Base-by-base conservation (phyloP, 768 basidiomycete species). In the Leccinum barrowsii region DNA sequence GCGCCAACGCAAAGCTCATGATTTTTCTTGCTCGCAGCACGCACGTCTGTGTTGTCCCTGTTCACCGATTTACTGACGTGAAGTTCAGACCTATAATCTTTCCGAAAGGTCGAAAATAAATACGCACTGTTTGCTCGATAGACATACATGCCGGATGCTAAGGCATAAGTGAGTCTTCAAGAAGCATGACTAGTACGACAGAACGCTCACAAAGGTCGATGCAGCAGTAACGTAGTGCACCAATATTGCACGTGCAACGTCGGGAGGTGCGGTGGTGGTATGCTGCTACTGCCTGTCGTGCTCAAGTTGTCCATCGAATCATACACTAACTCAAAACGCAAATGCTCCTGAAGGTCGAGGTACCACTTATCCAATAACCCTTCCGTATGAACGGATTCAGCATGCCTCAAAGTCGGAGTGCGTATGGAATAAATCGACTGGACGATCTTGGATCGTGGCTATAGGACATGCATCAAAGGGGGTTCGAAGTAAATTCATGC, bases 201-300 rank as follows among this genome's bases (percentile, higher is more conserved):
- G 11, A 57, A 35, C 22, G 77, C 87, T 74, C 69, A 90, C 89
- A 91, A 91, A 11, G 90, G 89, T 15, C 90, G 82, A 70, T 92
- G 89, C 52, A 92, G 73, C 28, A 92, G 67, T 32, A 92, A 68
- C 22, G 86, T 83, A 11, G 88, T 82, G 67, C 87, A 89, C 90
- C 90, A 92, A 66, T 91, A 92, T 65, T 90, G 86, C 88, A 92
- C 87, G 67, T 92, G 90, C 52, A 92, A 74, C 42, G 86, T 87
- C 56, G 92, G 73, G 22, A 89, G 73, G 62, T 89, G 85, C 4
- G 89, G 88, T 2, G 80, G 79, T 5, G 82, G 82, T 19, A 76
- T 68, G 13, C 72, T n/a, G 72, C 71, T 68, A 73, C 28, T 49
- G 3, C 44, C 46, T n/a, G 52, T 59, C 28, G 59, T 46, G 19